phyloP scores from a whole-genome alignment of 2,329 filamentous ascomycete genomes.

The Diaporthe citrichinensis region DNA sequence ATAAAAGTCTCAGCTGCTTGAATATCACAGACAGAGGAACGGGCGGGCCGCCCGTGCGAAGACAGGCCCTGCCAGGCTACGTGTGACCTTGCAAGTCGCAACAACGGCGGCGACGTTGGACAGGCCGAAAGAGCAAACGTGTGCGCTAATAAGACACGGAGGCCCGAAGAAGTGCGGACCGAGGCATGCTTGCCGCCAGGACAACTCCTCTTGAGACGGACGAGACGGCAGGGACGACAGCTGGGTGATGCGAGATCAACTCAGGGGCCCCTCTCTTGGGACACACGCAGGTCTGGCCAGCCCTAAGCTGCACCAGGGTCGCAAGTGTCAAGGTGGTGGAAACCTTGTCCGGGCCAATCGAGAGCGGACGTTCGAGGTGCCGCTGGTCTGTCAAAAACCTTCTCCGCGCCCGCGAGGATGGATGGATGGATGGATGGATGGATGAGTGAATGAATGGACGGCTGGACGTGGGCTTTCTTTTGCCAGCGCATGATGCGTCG shows the following conservation, averaged over 20 bases:
- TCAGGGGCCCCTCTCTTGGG: slow-evolving; percentile 13
- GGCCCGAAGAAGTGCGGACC: slow-evolving; percentile 11
- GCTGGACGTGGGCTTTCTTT: slow-evolving; percentile 7
- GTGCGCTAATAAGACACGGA: slow-evolving; percentile 24
- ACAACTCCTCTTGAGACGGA: neutral
- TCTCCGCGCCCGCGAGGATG: slow-evolving; percentile 10
- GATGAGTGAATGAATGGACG: neutral
- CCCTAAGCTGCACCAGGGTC: slow-evolving; percentile 31
- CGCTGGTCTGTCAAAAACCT: slow-evolving; percentile 30
- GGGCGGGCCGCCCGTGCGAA: slow-evolving; percentile 30
- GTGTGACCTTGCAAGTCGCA: slow-evolving; percentile 25
- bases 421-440: neutral
- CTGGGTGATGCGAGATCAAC: slow-evolving; percentile 20
- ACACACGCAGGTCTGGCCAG: slow-evolving; percentile 15
- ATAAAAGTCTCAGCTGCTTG: neutral
- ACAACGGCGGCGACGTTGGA: neutral
- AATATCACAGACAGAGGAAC: slow-evolving; percentile 4
- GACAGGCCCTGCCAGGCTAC: slow-evolving; percentile 20
- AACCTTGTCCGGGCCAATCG: slow-evolving; percentile 28
- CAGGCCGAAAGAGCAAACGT: slow-evolving; percentile 34
- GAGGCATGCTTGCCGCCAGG: slow-evolving; percentile 24
- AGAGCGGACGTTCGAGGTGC: slow-evolving; percentile 18
- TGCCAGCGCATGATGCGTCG: slow-evolving; percentile 38
- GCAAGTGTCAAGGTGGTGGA: slow-evolving; percentile 24
- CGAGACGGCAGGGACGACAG: slow-evolving; percentile 22